Conservation (phyloP, 2,329 filamentous ascomycete species). For the Colletotrichum aenigma region DNA sequence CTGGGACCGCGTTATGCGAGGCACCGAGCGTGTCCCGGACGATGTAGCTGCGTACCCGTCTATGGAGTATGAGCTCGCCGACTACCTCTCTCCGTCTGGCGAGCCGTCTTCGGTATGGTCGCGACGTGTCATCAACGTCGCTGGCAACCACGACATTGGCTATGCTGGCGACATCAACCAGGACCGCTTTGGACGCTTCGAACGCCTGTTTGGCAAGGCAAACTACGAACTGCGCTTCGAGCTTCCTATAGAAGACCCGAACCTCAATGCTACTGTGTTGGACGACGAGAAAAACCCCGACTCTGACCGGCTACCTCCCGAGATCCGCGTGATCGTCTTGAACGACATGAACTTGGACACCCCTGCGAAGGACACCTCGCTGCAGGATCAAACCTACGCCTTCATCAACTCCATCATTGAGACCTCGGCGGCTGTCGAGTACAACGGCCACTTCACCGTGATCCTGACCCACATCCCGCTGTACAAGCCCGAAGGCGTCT, state of each 20-base stretch:
- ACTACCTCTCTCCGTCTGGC: constrained; percentile 48
- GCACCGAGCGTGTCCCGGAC: constrained; percentile 66
- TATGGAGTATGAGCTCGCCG: constrained; percentile 54
- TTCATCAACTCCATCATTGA: constrained; percentile 76
- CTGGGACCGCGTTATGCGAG: constrained; percentile 81
- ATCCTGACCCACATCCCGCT: constrained; percentile 92
- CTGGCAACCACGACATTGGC: constrained; percentile 94
- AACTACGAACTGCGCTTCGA: constrained; percentile 89
- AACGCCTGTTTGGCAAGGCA: constrained; percentile 80
- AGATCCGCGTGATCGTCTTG: constrained; percentile 82
- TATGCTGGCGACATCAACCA: constrained; percentile 89
- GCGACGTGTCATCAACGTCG: constrained; percentile 84
- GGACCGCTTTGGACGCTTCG: constrained; percentile 80
- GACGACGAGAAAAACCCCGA: constrained; percentile 46
- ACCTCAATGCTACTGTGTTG: constrained; percentile 43
- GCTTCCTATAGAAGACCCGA: constrained; percentile 50
- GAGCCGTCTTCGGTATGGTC: constrained; percentile 62
- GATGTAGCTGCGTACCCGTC: constrained; percentile 54
- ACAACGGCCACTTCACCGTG: constrained; percentile 74
- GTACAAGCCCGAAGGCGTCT: constrained; percentile 81
- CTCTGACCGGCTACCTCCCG: constrained; percentile 60
- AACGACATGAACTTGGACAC: constrained; percentile 95
- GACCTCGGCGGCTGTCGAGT: constrained; percentile 64
- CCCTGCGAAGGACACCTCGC: constrained; percentile 67
- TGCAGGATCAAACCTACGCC: constrained; percentile 78